Conservation (phyloP, 2,329 filamentous ascomycete species). For the Orbilia quercus region DNA sequence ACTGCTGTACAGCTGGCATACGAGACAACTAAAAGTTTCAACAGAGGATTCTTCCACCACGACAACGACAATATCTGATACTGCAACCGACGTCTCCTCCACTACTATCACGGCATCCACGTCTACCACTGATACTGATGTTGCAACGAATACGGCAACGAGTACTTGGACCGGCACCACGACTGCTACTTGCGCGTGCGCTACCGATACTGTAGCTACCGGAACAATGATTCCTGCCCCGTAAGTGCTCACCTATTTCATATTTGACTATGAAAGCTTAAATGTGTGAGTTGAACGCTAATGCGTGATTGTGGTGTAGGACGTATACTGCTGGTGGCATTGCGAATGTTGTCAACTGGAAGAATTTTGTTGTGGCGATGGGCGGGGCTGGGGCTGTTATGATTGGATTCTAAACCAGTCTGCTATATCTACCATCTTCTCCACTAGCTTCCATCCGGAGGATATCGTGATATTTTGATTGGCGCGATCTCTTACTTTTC, state of each 20-base stretch:
- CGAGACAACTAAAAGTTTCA: no score
- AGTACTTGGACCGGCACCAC: slow-evolving; percentile 37
- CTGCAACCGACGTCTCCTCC: slow-evolving; percentile 9
- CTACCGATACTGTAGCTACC: slow-evolving; percentile 11
- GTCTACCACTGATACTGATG: slow-evolving; percentile 19
- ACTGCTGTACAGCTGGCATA: no score
- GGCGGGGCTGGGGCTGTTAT: slow-evolving; percentile 33
- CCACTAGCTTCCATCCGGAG: no score
- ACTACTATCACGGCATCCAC: slow-evolving; percentile 26
- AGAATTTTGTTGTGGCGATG: slow-evolving; percentile 27
- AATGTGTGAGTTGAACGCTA: not conserved
- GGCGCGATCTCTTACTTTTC: no score
- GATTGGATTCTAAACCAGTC: slow-evolving; percentile 20
- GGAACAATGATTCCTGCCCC: slow-evolving; percentile 18
- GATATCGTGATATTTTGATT: no score
- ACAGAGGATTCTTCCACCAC: slow-evolving; percentile 39
- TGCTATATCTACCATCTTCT: no score
- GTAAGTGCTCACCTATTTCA: slow-evolving; percentile 20
- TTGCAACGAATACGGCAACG: slow-evolving; percentile 5
- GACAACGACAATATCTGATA: not conserved
- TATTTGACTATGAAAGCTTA: not conserved
- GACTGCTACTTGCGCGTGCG: slow-evolving; percentile 36
- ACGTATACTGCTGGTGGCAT: slow-evolving; percentile 32
- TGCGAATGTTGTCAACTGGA: slow-evolving; percentile 34
- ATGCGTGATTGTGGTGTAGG: slow-evolving; percentile 8